A percentile compares a stretch with the other conserved stretches of the same genome.
Conservation (phyloP, 208 protist species). For the Balamuthia mandrillaris region DNA sequence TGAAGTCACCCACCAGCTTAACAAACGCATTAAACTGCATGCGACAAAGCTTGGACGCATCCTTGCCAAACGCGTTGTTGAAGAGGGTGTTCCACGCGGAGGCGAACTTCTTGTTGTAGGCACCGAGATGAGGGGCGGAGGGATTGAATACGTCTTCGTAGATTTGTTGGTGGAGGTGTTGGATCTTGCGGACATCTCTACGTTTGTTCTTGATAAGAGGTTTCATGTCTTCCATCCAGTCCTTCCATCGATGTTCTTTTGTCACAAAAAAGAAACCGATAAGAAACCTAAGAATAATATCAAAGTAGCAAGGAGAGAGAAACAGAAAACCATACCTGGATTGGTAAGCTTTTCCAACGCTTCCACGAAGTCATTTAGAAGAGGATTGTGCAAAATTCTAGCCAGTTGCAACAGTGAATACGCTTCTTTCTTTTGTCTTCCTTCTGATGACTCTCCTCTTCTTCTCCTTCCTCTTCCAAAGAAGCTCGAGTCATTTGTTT, state of each 20-base stretch:
- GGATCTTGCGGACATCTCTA: neutral
- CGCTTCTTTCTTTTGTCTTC: constrained; percentile 3
- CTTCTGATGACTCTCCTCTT: too few relatives aligned
- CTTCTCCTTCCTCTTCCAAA: too few relatives aligned
- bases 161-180: constrained; percentile 20
- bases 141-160: constrained; percentile 63
- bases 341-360: constrained; percentile 65
- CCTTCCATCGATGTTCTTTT: constrained; percentile 71
- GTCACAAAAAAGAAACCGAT: too few relatives aligned
- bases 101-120: constrained; percentile 60
- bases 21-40: constrained; percentile 34
- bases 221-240: constrained; percentile 64
- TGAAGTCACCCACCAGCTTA: neutral
- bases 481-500: too few relatives aligned
- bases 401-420: constrained; percentile 5
- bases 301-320: neutral
- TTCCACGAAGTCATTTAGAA: constrained; percentile 60
- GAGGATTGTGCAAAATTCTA: constrained; percentile 36
- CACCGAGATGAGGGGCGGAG: neutral
- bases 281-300: neutral
- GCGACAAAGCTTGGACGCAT: neutral
- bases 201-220: constrained; percentile 38
- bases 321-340: constrained; percentile 48
- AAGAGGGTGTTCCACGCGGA: constrained; percentile 39
- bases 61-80: constrained; percentile 26